A percentile compares a stretch with the other conserved stretches of the same genome.
Evolutionary conservation across 129 eudicot species (phyloP).

Genomic region (Saposhnikovia divaricata): DNA sequence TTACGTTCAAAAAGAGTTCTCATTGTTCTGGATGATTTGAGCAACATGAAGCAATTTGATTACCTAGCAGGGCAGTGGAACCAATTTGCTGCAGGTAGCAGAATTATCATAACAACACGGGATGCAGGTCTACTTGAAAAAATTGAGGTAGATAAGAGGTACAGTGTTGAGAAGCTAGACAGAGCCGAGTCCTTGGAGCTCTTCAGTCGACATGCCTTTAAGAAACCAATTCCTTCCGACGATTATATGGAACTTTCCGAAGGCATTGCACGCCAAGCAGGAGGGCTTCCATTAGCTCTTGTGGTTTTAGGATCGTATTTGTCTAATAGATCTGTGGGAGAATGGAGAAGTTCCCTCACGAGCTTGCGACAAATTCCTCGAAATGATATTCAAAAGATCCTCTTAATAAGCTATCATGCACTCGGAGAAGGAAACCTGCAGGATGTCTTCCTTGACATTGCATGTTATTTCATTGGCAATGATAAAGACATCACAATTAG

Average conservation of each 20-base stretch:
- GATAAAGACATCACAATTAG: not conserved
- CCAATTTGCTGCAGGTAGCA: not conserved
- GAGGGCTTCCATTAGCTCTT: constrained; percentile 1
- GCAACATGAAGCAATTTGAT: not conserved
- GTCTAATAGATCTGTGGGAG: not conserved
- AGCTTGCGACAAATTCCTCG: not conserved
- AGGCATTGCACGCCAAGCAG: not conserved
- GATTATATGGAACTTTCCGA: not conserved
- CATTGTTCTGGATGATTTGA: constrained; percentile 15
- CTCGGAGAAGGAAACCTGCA: not conserved
- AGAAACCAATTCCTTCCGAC: not conserved
- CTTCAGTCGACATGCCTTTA: not conserved
- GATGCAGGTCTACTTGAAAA: not conserved
- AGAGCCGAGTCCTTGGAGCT: not conserved
- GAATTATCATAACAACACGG: constrained; percentile 2
- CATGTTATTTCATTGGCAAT: not conserved
- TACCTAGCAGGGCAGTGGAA: not conserved
- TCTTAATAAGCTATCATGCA: not conserved
- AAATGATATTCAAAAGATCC: not conserved
- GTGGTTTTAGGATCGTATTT: not conserved
- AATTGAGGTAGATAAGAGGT: not conserved
- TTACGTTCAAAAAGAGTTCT: constrained; percentile 6
- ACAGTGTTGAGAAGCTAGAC: not conserved
- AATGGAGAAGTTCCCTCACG: not conserved
- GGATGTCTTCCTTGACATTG: not conserved